Base-by-base conservation (phyloP, 768 basidiomycete genomes). In the Rhizopogon salebrosus region DNA sequence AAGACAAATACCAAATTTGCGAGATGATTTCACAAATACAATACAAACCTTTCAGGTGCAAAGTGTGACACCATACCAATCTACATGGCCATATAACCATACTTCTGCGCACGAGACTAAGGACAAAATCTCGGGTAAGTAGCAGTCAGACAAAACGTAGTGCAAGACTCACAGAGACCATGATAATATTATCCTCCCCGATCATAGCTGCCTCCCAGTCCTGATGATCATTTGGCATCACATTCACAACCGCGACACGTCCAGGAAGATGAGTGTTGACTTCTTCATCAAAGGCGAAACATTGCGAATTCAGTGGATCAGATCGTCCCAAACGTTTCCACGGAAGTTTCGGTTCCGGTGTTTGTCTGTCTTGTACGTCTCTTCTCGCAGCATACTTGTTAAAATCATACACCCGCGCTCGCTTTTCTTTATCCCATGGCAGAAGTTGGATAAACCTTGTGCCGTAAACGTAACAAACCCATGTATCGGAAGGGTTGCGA, bases 391-490 rank as follows among this genome's bases (percentile, higher is more conserved):
- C 57, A 39, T 66, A 58, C 0, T 54, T 62, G 54, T 71, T 69
- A 22, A 73, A 72, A 57, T 72, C 72, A 43, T 69, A 65, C 6
- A 64, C 56, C 6, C 60, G 53, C 9, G 65, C 70, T 4, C 27
- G 34, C 0, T 59, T 57, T 23, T 54, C 57, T 4, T 43, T 20
- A 6, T 56, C 58, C 60, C 68, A 66, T 29, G 55, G 56, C 26
- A 64, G 37, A 40, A 58, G 56, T 35, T 59, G 64, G 16, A 70
- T 53, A 23, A 65, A 72, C 31, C 60, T 71, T 59, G 64, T 65
- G 3, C 72, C 72, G 23, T 71, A 67, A 14, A 67, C 54, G 50
- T 66, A 70, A 41, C 71, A 71, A 20, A 72, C 64, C 72, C 71
- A 73, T 13, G 46, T 57, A 5, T 67, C 65, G 18, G 66, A 65